Percentiles rank a stretch among this genome's conserved stretches.
phyloP scores from a whole-genome alignment of 176 grass and related monocot genomes.

The Oryza coarctata region DNA sequence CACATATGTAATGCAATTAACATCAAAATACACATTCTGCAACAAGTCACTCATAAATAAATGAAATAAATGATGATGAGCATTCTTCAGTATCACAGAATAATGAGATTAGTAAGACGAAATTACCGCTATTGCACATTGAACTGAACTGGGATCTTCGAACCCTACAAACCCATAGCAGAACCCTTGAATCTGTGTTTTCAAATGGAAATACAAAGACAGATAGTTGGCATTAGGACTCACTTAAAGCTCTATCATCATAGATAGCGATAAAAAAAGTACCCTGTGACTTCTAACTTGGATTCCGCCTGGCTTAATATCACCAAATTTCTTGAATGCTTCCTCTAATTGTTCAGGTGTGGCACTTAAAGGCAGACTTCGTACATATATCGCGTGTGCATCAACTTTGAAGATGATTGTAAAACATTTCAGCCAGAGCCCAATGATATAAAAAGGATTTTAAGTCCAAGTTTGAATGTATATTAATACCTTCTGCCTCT shows the following conservation, averaged over 20 bases:
- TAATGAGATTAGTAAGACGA: background rate
- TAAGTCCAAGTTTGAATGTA: background rate
- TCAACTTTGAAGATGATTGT: slow-evolving; percentile 53
- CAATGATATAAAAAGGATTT: slow-evolving; percentile 21
- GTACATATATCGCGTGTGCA: slow-evolving; percentile 74
- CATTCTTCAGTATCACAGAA: background rate
- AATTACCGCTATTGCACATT: slow-evolving; percentile 83
- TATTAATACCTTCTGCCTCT: slow-evolving; percentile 73
- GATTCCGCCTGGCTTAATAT: slow-evolving; percentile 72
- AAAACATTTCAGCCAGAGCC: slow-evolving; percentile 20
- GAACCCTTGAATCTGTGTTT: slow-evolving; percentile 83
- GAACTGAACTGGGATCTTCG: slow-evolving; percentile 74
- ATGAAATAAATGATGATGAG: background rate
- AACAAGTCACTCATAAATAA: background rate
- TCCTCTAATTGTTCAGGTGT: slow-evolving; percentile 79
- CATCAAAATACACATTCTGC: background rate
- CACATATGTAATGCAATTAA: background rate
- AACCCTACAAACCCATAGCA: slow-evolving; percentile 97
- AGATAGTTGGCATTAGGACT: background rate
- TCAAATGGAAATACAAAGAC: slow-evolving; percentile 1
- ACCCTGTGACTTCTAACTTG: slow-evolving; percentile 99
- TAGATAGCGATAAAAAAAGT: slow-evolving; percentile 1
- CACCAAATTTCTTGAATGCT: slow-evolving; percentile 82
- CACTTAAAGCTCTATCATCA: background rate
- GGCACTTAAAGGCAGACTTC: slow-evolving; percentile 68